Base-by-base conservation (phyloP, 2,329 filamentous ascomycete genomes). In the Curvularia eragrostidis region DNA sequence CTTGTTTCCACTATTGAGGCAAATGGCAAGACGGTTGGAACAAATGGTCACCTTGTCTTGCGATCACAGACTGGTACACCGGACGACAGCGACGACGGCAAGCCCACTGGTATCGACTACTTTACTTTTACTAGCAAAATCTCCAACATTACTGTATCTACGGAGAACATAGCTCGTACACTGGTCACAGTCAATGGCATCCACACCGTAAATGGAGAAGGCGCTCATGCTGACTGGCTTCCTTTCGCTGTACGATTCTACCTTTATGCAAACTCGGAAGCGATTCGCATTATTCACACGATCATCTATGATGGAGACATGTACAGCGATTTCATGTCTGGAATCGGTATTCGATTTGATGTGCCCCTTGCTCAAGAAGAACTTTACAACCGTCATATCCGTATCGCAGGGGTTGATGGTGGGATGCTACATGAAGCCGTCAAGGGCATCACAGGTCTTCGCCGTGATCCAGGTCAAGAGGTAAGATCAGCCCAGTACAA, bases 191-290 rank as follows among this genome's bases (percentile, higher is more conserved):
- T 80, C 5, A 67, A 73, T 15, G 78, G 78, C n/a, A 74, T 71
- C 19, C 78, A 80, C 26, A 55, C 68, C 8, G 56, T 51, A 59
- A 61, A 52, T 59, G 67, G 19, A 68, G 72, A 8, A 62, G 55
- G 56, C 21, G 42, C 54, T 3, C 80, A 82, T 52, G 75, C 72
- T 2, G 75, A 81, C 15, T 86, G 83, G 83, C 75, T 87, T 1
- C 84, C 82, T 0, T 88, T 84, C 61, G 77, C 78, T 3, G 63
- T 86, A 2, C 80, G 85, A 1, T 86, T 87, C 62, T 88, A 88
- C 57, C 71, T 88, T 0, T 87, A 87, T 64, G 78, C 82, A 28
- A 78, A 83, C 59, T 87, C 85, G 0, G 81, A 85, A 43, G 79
- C 83, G 0, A 82, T 88, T 41, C 79, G 80, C 34, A 74, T 85